Percentiles rank a stretch among this genome's conserved stretches.
phyloP scores from a whole-genome alignment of 768 basidiomycete genomes.

The Aureoboletus auriporus region DNA sequence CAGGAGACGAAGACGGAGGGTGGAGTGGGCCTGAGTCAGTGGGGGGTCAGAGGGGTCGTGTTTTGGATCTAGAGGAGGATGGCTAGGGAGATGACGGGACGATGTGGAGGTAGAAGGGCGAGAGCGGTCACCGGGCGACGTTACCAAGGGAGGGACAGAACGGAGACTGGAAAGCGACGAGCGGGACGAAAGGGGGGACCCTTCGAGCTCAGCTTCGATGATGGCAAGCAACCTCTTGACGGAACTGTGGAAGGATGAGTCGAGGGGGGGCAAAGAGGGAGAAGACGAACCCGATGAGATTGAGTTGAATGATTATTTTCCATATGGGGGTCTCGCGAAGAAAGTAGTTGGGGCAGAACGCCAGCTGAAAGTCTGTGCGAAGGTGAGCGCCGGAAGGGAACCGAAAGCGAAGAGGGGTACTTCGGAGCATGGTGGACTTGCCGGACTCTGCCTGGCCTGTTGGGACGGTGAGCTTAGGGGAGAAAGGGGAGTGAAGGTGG shows the following conservation, averaged over 20 bases:
- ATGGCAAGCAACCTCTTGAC: constrained; percentile 55
- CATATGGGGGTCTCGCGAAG: constrained; percentile 54
- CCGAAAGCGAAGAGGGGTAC: constrained; percentile 1
- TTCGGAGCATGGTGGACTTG: constrained; percentile 30
- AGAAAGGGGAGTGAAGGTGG: fast-evolving
- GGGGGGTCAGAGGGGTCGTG: constrained; percentile 11
- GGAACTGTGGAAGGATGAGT: constrained; percentile 35
- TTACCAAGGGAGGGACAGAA: not conserved
- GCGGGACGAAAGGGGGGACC: constrained; percentile 2
- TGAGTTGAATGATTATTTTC: constrained; percentile 65
- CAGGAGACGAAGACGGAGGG: constrained; percentile 37
- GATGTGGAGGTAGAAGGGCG: not conserved
- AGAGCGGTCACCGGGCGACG: not conserved
- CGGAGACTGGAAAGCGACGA: not conserved
- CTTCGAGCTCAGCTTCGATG: constrained; percentile 44
- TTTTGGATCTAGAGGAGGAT: not conserved
- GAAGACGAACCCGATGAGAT: constrained; percentile 52
- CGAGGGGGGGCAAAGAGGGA: not conserved
- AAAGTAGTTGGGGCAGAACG: constrained; percentile 60
- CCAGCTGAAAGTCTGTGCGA: constrained; percentile 59
- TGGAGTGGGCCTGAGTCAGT: constrained; percentile 17
- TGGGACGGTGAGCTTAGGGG: not conserved
- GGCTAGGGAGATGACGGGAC: not conserved
- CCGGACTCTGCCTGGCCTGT: constrained; percentile 30
- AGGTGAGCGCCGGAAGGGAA: not conserved